Base-by-base conservation (phyloP, 2,329 filamentous ascomycete species). In the Rhynchosporium secalis region DNA sequence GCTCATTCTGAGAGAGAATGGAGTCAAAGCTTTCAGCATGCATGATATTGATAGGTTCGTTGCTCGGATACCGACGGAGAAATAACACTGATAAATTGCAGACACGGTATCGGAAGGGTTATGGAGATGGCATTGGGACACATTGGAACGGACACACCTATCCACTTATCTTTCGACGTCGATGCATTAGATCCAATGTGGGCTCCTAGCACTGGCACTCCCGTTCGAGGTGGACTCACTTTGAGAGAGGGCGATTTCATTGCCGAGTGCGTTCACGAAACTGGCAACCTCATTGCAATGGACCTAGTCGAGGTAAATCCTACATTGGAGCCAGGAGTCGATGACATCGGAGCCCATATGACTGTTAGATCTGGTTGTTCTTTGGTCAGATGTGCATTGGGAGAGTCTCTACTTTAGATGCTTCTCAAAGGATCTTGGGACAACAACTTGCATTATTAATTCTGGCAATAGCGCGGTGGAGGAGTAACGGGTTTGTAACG, bases 71-170 rank as follows among this genome's bases (percentile, higher is more conserved):
- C 15, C 10, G 43, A n/a, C 48, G 47, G 5, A 40, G 47, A n/a
- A 26, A 28, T 28, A 31, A 62, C 61, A 26, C 65, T 67, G 15
- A 64, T 48, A 12, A 51, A 7, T 43, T n/a, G 36, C 67, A 92
- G 91, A 59, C 83, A 98, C 74, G 95, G 95, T 52, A 99, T 99
- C 72, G 95, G 95, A 60, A 89, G 89, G 68, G 92, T 99, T 67
- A 92, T 99, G 79, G 95, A 98, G 73, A 96, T 97, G 94, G 94
- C 94, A n/a, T 83, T 99, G 58, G 94, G 89, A 38, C 93, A 97
- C 80, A 96, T 98, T 69, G 95, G 95, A 70, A 86, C 81, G 72
- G 95, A 98, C 75, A 97, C 93, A 0, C 95, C 95, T 47, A 97
- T 99, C 74, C 95, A 99, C 77, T 85, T 99, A 63, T 96, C 92